phyloP scores from a whole-genome alignment of 2,329 filamentous ascomycete species.

The Dothistroma septosporum region DNA sequence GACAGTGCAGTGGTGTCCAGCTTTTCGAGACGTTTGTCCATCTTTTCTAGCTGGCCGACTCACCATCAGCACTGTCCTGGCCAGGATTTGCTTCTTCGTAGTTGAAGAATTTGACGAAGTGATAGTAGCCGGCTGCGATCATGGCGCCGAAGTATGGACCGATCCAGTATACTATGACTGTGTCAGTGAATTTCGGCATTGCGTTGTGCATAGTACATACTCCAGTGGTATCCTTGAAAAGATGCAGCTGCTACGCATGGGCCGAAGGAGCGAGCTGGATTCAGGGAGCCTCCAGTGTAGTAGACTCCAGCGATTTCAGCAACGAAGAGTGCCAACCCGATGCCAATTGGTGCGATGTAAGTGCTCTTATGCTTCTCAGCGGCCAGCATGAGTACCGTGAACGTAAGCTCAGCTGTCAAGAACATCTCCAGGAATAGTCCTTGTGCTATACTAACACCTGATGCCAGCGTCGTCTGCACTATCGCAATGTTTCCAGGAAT shows the following conservation, averaged over 20 bases:
- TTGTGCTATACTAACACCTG: constrained; percentile 27
- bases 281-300: constrained; percentile 35
- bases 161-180: neutral
- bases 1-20: neutral
- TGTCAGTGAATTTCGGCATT: neutral
- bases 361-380: constrained; percentile 36
- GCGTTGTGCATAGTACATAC: neutral
- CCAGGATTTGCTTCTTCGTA: constrained; percentile 32
- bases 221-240: constrained; percentile 33
- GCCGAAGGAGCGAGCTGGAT: constrained; percentile 35
- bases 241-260: constrained; percentile 29
- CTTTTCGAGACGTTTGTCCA: neutral
- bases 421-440: constrained; percentile 37
- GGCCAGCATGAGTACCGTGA: constrained; percentile 36
- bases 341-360: constrained; percentile 28
- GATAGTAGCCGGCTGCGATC: constrained; percentile 31
- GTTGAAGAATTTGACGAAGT: constrained; percentile 31
- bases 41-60: neutral
- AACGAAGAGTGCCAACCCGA: constrained; percentile 26
- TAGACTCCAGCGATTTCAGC: constrained; percentile 27
- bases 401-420: constrained; percentile 30
- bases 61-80: constrained; percentile 14
- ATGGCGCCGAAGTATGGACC: constrained; percentile 6
- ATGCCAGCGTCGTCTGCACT: constrained; percentile 30
- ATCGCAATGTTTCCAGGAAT: constrained; percentile 30